These are phyloP conservation scores for Tuber brumale DNA, from an alignment of 495 filamentous ascomycete species.

Conservation along the genomic window DNA sequence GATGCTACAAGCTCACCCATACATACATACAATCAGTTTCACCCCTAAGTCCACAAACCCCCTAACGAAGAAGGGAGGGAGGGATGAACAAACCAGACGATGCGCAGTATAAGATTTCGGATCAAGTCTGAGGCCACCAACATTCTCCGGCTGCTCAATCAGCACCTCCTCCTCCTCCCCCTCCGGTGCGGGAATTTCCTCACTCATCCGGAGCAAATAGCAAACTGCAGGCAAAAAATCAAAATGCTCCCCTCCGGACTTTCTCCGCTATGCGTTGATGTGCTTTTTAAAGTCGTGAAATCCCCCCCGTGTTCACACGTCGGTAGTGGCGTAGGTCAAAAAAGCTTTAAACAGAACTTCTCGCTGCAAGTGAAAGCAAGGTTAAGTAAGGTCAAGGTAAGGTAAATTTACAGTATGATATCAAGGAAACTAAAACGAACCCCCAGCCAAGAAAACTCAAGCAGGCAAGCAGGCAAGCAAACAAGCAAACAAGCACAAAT, in stretches of 20 bases:
- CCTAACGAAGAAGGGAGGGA: neutral
- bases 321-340: neutral
- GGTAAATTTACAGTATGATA: neutral
- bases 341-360: neutral
- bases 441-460: neutral
- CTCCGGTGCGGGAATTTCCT: slow-evolving; percentile 19
- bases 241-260: slow-evolving; percentile 9
- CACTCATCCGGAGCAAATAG: slow-evolving; percentile 16
- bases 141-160: slow-evolving; percentile 10
- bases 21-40: neutral
- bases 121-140: slow-evolving; percentile 22
- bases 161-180: slow-evolving; percentile 11
- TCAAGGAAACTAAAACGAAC: too few species aligned
- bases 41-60: neutral
- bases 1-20: slow-evolving; percentile 24
- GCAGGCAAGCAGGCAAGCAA: neutral
- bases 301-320: neutral
- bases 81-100: slow-evolving; percentile 24
- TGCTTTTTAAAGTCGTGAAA: slow-evolving; percentile 20
- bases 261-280: neutral
- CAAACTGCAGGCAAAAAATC: slow-evolving; percentile 10
- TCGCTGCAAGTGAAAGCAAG: neutral
- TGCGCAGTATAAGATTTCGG: slow-evolving; percentile 39
- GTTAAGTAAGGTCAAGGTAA: neutral
- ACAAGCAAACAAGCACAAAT: neutral